Conservation (phyloP, 257 asterid species). For the Verbena officinalis region DNA sequence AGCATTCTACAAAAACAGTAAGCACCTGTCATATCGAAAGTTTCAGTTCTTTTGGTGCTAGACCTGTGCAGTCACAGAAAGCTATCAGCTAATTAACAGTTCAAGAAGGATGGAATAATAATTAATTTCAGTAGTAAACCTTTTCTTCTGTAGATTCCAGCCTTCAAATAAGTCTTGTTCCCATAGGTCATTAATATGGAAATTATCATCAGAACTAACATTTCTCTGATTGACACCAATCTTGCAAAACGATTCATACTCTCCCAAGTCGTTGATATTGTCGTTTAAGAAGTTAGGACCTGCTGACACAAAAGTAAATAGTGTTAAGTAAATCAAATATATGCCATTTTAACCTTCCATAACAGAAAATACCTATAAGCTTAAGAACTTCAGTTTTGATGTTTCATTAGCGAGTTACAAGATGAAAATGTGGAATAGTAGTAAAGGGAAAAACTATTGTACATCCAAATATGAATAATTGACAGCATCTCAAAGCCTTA, state of each 20-base stretch:
- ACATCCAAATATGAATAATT: conserved; percentile 14
- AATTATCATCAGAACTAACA: conserved; percentile 43
- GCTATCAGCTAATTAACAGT: conserved; percentile 8
- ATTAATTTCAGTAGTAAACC: conserved; percentile 37
- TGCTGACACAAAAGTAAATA: conserved; percentile 30
- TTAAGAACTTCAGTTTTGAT: neutral
- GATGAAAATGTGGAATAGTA: conserved; percentile 10
- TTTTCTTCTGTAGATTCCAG: conserved; percentile 45
- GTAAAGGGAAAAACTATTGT: neutral
- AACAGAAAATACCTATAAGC: neutral
- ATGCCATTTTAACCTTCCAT: conserved; percentile 5
- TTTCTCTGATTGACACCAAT: conserved; percentile 40
- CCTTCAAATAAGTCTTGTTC: conserved; percentile 40
- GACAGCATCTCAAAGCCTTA: conserved; percentile 22
- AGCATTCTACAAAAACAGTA: too few species aligned
- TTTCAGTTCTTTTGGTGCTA: conserved; percentile 37
- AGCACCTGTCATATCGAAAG: conserved; percentile 43
- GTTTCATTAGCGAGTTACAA: conserved; percentile 7
- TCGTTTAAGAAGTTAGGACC: conserved; percentile 43
- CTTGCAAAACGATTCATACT: conserved; percentile 36
- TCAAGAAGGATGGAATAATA: conserved; percentile 17
- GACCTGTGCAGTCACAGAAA: conserved; percentile 43
- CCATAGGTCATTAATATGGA: conserved; percentile 37
- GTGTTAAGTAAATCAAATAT: conserved; percentile 2
- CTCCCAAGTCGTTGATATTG: conserved; percentile 42